Percentiles rank a stretch among this genome's conserved stretches.
Evolutionary conservation across 371 early-diverging fungal species (phyloP).

Genomic region (Actinomucor elegans): DNA sequence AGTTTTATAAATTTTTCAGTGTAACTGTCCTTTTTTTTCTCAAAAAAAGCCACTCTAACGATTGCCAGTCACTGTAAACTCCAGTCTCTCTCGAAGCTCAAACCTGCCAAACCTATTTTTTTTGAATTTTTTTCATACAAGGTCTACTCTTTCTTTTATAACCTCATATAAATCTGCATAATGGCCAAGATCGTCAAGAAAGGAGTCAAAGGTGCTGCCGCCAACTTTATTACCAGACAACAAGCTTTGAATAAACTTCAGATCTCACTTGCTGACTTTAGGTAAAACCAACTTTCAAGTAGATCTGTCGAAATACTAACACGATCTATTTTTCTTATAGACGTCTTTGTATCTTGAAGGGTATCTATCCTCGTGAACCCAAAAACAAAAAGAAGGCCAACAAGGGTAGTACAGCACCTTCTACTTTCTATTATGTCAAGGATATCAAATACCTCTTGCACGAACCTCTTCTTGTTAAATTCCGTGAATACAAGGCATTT

Average conservation of each 20-base stretch:
- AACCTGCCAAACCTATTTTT: conserved; percentile 5
- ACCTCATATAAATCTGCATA: conserved; percentile 5
- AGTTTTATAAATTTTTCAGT: neutral
- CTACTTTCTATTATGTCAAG: conserved; percentile 92
- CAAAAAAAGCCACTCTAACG: conserved; percentile 4
- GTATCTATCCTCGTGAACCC: conserved; percentile 97
- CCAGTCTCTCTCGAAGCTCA: too few species aligned
- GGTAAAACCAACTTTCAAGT: conserved; percentile 45
- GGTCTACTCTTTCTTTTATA: conserved; percentile 9
- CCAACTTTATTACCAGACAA: conserved; percentile 89
- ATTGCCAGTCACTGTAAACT: too few species aligned
- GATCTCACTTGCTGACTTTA: conserved; percentile 89
- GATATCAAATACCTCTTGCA: conserved; percentile 93
- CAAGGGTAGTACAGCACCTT: conserved; percentile 86
- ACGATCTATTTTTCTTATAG: conserved; percentile 31
- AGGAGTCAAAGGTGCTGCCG: conserved; percentile 88
- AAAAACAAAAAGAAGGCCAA: conserved; percentile 91
- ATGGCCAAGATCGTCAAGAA: conserved; percentile 87
- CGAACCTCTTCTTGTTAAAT: conserved; percentile 88
- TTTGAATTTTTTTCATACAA: neutral
- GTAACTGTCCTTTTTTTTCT: too few species aligned
- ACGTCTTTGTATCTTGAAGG: conserved; percentile 97
- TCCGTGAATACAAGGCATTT: conserved; percentile 90
- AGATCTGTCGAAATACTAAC: conserved; percentile 1
- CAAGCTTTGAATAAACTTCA: conserved; percentile 94